Percentiles rank a stretch among this genome's conserved stretches.
Conservation (phyloP, 2,329 filamentous ascomycete species). For the Aspergillus sp. region DNA sequence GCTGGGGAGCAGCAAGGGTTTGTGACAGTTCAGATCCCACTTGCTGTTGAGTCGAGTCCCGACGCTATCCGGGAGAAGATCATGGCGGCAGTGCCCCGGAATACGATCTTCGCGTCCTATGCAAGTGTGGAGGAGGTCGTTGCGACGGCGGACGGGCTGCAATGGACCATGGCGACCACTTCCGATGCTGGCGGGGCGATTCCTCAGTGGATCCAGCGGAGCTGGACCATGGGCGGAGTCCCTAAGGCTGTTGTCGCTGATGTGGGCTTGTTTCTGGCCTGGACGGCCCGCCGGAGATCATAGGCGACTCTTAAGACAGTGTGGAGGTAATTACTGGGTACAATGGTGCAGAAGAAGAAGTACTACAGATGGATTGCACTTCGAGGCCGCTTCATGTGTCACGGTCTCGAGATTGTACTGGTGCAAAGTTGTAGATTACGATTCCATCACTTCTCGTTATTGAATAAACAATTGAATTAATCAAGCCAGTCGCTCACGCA, state of each 20-base stretch:
- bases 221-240: constrained; percentile 39
- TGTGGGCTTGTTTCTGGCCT: constrained; percentile 43
- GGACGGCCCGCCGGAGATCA: constrained; percentile 27
- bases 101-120: constrained; percentile 37
- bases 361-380: no score
- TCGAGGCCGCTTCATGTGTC: no score
- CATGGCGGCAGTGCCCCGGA: constrained; percentile 24
- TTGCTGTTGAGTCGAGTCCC: constrained; percentile 23
- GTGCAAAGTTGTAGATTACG: neutral
- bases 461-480: neutral
- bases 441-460: neutral
- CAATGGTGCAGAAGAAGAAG: no score
- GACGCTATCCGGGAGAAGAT: constrained; percentile 24
- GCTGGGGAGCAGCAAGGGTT: constrained; percentile 25
- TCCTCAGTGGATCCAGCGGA: constrained; percentile 41
- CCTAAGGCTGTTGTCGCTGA: constrained; percentile 41
- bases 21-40: constrained; percentile 38
- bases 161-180: constrained; percentile 43
- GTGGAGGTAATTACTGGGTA: neutral
- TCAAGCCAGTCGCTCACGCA: neutral
- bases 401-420: no score
- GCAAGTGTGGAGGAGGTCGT: constrained; percentile 38
- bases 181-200: constrained; percentile 41
- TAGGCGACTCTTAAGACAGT: neutral
- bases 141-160: constrained; percentile 16